These are phyloP conservation scores for Agrostemma githago DNA, from an alignment of 148 eudicot genomes.

Conservation along the genomic window DNA sequence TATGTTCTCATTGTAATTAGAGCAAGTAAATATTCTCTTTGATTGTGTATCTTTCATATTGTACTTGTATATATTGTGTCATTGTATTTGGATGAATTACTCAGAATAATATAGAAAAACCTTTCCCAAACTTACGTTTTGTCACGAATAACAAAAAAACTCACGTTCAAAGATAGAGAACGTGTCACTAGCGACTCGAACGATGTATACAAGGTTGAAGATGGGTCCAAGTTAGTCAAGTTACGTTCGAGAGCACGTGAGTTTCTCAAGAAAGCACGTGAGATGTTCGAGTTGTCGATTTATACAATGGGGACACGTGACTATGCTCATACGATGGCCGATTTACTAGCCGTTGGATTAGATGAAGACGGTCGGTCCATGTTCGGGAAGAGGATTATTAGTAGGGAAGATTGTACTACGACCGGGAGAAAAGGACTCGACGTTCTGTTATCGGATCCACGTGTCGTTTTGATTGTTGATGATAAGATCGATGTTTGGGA, in stretches of 20 bases:
- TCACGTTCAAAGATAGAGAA: neutral
- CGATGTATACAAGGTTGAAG: neutral
- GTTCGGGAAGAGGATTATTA: neutral
- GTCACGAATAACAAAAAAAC: neutral
- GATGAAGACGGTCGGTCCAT: neutral
- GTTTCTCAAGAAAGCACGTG: neutral
- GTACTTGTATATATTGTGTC: too few relatives aligned
- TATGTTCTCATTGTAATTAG: too few relatives aligned
- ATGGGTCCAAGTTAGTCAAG: neutral
- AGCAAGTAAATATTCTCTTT: too few relatives aligned
- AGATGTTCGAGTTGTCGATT: conserved; percentile 23
- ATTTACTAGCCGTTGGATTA: neutral
- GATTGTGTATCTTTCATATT: too few relatives aligned
- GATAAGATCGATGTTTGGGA: conserved; percentile 15
- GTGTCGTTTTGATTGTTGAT: neutral
- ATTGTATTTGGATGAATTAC: too few relatives aligned
- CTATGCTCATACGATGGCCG: conserved; percentile 4
- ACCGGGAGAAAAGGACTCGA: neutral
- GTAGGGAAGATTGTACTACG: conserved; percentile 2
- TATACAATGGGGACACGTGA: neutral
- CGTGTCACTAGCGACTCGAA: neutral
- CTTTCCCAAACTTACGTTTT: too few relatives aligned
- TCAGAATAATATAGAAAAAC: too few relatives aligned
- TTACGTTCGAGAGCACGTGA: conserved; percentile 10
- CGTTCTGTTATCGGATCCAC: neutral